Conservation (phyloP, 208 protist species). For the Wallacemonas sp. region DNA sequence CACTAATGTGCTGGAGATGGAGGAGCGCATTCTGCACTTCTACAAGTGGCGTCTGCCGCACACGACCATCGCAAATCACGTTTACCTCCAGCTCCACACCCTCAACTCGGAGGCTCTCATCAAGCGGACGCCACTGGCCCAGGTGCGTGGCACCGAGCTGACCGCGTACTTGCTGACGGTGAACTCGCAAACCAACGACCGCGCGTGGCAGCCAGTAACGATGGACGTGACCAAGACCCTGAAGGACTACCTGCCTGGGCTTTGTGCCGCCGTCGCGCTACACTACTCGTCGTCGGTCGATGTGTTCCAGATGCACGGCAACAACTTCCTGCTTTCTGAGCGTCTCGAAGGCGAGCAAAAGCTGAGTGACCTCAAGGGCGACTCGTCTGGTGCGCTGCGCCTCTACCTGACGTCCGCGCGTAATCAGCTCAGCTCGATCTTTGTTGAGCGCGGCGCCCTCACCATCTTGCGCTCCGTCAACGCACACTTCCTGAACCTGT, state of each 20-base stretch:
- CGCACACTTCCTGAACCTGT: slow-evolving; percentile 61
- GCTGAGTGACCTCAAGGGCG: slow-evolving; percentile 42
- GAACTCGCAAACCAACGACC: slow-evolving; percentile 22
- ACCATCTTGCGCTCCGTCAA: slow-evolving; percentile 75
- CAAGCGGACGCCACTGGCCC: slow-evolving; percentile 11
- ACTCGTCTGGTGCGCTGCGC: slow-evolving; percentile 38
- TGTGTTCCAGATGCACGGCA: slow-evolving; percentile 77
- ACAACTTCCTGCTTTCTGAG: slow-evolving; percentile 52
- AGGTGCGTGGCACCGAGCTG: slow-evolving; percentile 16
- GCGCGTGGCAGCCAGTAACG: slow-evolving; percentile 35
- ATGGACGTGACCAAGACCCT: slow-evolving; percentile 30
- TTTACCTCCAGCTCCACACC: slow-evolving; percentile 82
- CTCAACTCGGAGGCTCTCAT: slow-evolving; percentile 55
- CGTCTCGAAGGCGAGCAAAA: slow-evolving; percentile 30
- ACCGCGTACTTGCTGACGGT: slow-evolving; percentile 46
- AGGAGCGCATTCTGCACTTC: slow-evolving; percentile 71
- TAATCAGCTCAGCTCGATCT: slow-evolving; percentile 57
- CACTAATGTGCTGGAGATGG: slow-evolving; percentile 67
- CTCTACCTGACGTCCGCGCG: slow-evolving; percentile 61
- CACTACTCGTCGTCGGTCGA: slow-evolving; percentile 43
- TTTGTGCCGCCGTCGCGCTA: slow-evolving; percentile 49
- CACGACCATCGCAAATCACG: slow-evolving; percentile 78
- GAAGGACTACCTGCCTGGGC: slow-evolving; percentile 39
- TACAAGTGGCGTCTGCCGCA: slow-evolving; percentile 87
- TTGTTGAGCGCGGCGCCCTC: slow-evolving; percentile 62